Percentiles rank a stretch among this genome's conserved stretches.
phyloP scores from a whole-genome alignment of 192 early-diverging fungal species.

The Haplosporangium gracile region DNA sequence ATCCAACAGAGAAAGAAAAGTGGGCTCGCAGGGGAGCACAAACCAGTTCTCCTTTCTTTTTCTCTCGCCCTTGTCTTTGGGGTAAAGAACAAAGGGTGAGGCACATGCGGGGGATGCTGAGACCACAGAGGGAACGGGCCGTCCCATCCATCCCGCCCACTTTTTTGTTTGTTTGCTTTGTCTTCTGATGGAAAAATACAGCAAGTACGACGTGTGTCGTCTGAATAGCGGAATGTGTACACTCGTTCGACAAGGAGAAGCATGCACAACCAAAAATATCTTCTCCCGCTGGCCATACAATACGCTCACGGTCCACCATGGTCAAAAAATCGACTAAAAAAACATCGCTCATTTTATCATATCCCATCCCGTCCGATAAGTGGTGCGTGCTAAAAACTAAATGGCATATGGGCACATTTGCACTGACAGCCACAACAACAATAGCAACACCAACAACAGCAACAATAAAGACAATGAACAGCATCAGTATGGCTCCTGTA shows the following conservation, averaged over 20 bases:
- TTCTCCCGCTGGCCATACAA: background rate
- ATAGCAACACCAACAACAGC: background rate
- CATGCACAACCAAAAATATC: background rate
- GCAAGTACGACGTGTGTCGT: background rate
- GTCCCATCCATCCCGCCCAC: background rate
- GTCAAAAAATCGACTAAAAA: too few species aligned
- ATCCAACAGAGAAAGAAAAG: background rate
- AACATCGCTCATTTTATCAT: too few species aligned
- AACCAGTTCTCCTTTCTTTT: too few species aligned
- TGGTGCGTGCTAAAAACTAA: too few species aligned
- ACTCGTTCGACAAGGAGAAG: background rate
- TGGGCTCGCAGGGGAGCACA: background rate
- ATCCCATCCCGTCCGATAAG: too few species aligned
- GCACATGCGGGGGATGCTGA: background rate
- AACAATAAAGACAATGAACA: background rate
- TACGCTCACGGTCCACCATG: background rate
- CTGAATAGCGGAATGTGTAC: background rate
- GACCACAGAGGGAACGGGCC: conserved; percentile 3
- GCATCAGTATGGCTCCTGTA: background rate
- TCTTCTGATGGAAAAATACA: background rate
- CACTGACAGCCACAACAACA: background rate
- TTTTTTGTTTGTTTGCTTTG: background rate
- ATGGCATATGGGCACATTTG: too few species aligned
- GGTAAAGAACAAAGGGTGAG: conserved; percentile 4
- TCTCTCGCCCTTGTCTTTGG: background rate